A percentile compares a stretch with the other conserved stretches of the same genome.
These are phyloP conservation scores for Trichoderma koningiopsis DNA, from an alignment of 2,329 filamentous ascomycete species.

Conservation along the genomic window DNA sequence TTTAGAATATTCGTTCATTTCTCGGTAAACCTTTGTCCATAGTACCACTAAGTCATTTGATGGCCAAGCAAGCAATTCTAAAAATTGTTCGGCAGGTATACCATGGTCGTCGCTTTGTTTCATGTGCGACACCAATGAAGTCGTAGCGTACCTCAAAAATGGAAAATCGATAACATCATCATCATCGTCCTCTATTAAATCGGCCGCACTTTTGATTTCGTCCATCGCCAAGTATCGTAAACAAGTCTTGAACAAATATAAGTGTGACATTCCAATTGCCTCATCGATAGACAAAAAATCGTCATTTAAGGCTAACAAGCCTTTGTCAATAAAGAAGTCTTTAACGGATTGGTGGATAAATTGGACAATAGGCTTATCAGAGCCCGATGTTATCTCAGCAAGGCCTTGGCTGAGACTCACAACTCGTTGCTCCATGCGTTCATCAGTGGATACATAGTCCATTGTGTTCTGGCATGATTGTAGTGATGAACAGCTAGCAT, in stretches of 20 bases:
- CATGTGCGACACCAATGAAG: slow-evolving; percentile 16
- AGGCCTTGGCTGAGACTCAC: slow-evolving; percentile 36
- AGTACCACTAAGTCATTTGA: not conserved
- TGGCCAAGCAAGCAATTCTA: slow-evolving; percentile 7
- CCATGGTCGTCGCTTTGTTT: not conserved
- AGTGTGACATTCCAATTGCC: slow-evolving; percentile 27
- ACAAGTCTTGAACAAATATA: slow-evolving; percentile 33
- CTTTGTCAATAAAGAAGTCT: slow-evolving; percentile 37
- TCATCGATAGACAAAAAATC: not conserved
- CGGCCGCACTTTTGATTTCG: slow-evolving; percentile 16
- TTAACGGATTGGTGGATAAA: slow-evolving; percentile 42
- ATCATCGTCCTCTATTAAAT: too few relatives aligned
- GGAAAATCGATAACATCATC: not conserved
- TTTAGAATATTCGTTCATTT: too few relatives aligned
- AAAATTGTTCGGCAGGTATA: not conserved
- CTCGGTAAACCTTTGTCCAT: too few relatives aligned
- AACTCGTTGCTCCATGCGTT: slow-evolving; percentile 29
- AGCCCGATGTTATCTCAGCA: slow-evolving; percentile 30
- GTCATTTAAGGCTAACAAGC: slow-evolving; percentile 28
- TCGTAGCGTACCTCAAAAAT: slow-evolving; percentile 11
- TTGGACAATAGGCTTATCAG: slow-evolving; percentile 30
- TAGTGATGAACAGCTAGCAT: slow-evolving; percentile 31
- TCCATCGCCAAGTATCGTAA: slow-evolving; percentile 34
- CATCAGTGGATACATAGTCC: slow-evolving; percentile 26
- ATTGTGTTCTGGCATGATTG: slow-evolving; percentile 28